Evolutionary conservation across 345 rosid species (phyloP).

Genomic region (Eucalyptus grandis): DNA sequence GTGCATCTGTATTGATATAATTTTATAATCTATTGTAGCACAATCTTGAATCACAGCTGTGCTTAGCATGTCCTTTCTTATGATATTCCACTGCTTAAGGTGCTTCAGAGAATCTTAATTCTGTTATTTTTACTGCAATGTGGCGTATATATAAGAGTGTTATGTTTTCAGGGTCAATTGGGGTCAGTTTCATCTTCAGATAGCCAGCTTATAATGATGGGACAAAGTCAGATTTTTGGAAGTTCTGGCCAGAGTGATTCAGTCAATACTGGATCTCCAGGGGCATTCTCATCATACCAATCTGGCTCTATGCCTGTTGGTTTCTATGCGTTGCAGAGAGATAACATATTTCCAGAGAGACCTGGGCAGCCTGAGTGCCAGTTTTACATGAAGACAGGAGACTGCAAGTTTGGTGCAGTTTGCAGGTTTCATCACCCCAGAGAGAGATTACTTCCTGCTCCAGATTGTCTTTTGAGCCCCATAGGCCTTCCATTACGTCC

Average conservation of each 20-base stretch:
- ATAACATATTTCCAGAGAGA: conserved; percentile 90
- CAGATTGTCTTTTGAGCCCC: conserved; percentile 81
- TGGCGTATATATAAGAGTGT: not conserved
- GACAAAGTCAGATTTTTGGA: conserved; percentile 51
- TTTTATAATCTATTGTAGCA: not conserved
- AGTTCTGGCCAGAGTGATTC: conserved; percentile 49
- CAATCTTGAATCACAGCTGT: not conserved
- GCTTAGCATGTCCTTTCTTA: not conserved
- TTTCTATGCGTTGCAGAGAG: conserved; percentile 71
- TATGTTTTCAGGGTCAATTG: conserved; percentile 58
- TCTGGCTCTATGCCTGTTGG: conserved; percentile 67
- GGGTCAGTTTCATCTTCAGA: conserved; percentile 86
- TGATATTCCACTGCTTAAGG: not conserved
- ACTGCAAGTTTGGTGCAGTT: conserved; percentile 94
- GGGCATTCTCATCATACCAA: conserved; percentile 39
- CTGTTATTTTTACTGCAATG: not conserved
- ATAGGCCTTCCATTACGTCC: conserved; percentile 92
- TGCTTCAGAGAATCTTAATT: not conserved
- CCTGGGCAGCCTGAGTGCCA: conserved; percentile 94
- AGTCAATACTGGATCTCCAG: conserved; percentile 44
- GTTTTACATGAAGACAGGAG: conserved; percentile 98
- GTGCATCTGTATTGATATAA: not conserved
- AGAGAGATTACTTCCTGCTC: conserved; percentile 83
- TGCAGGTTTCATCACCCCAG: conserved; percentile 97
- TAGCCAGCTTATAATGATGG: conserved; percentile 36